Percentiles rank a stretch among this genome's conserved stretches.
phyloP scores from a whole-genome alignment of 2,329 filamentous ascomycete species.

The Colletotrichum incanum region DNA sequence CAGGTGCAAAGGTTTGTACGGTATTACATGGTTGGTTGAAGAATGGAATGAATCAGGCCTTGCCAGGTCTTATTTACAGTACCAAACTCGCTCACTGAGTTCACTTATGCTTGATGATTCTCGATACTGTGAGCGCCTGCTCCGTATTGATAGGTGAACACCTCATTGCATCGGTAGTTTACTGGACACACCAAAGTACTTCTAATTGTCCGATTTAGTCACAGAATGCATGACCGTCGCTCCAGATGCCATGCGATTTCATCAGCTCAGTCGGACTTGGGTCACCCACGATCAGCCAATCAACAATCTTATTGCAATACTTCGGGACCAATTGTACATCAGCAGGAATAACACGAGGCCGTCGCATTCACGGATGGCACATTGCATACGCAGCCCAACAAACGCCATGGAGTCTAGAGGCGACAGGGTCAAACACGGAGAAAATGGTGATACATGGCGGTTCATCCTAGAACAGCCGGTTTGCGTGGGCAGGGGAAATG shows the following conservation, averaged over 20 bases:
- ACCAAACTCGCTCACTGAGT: too few relatives aligned
- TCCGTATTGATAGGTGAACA: neutral
- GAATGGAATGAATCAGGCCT: conserved; percentile 17
- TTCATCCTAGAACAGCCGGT: conserved; percentile 24
- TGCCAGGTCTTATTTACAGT: neutral
- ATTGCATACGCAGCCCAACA: neutral
- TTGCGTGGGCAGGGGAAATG: conserved; percentile 29
- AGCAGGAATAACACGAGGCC: neutral
- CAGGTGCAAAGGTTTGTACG: conserved; percentile 14
- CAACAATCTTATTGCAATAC: neutral
- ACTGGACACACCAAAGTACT: neutral
- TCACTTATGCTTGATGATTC: neutral
- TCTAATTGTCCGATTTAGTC: neutral
- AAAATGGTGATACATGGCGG: conserved; percentile 38
- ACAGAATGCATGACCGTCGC: neutral
- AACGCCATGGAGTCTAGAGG: conserved; percentile 7
- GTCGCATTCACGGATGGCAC: neutral
- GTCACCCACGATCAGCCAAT: neutral
- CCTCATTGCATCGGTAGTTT: too few relatives aligned
- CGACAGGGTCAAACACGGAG: conserved; percentile 39
- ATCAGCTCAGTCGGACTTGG: neutral
- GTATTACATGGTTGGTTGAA: conserved; percentile 17
- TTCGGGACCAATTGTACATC: neutral
- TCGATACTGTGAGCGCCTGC: neutral
- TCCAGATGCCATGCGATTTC: neutral